Conservation (phyloP, 2,329 filamentous ascomycete species). For the Xylaria digitata region DNA sequence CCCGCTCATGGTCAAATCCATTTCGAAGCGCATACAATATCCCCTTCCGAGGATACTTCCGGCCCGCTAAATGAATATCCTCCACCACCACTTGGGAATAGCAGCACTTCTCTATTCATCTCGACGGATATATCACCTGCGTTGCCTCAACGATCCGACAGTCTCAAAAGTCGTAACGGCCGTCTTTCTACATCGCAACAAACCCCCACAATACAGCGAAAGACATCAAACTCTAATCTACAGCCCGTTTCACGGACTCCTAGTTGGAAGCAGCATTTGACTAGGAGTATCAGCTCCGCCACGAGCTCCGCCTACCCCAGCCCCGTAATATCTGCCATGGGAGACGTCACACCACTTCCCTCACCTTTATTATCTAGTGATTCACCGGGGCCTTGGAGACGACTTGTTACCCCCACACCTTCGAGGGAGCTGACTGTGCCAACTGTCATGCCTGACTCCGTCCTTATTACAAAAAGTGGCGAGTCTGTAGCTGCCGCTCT, state of each 20-base stretch:
- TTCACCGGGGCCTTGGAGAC: constrained; percentile 75
- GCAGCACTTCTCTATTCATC: constrained; percentile 51
- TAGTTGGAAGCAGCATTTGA: constrained; percentile 68
- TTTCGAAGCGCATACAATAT: constrained; percentile 55
- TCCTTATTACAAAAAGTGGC: constrained; percentile 62
- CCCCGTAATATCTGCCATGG: constrained; percentile 79
- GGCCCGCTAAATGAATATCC: constrained; percentile 38
- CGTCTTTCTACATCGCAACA: constrained; percentile 49
- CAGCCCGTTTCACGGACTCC: constrained; percentile 68
- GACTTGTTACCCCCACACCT: constrained; percentile 59
- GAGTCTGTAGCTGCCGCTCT: constrained; percentile 64
- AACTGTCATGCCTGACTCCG: constrained; percentile 57
- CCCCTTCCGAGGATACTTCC: constrained; percentile 46
- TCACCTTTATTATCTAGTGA: constrained; percentile 76
- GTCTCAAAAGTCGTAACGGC: constrained; percentile 53
- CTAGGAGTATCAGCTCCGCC: constrained; percentile 64
- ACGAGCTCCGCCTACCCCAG: constrained; percentile 77
- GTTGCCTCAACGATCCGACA: constrained; percentile 48
- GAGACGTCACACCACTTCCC: constrained; percentile 81
- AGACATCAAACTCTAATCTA: constrained; percentile 59
- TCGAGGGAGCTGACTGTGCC: constrained; percentile 59
- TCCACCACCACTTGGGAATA: constrained; percentile 38
- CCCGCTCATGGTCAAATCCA: constrained; percentile 46
- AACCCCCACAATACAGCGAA: constrained; percentile 52
- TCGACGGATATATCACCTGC: constrained; percentile 52